phyloP scores from a whole-genome alignment of 2,329 filamentous ascomycete genomes.

The Fusarium papillatum region DNA sequence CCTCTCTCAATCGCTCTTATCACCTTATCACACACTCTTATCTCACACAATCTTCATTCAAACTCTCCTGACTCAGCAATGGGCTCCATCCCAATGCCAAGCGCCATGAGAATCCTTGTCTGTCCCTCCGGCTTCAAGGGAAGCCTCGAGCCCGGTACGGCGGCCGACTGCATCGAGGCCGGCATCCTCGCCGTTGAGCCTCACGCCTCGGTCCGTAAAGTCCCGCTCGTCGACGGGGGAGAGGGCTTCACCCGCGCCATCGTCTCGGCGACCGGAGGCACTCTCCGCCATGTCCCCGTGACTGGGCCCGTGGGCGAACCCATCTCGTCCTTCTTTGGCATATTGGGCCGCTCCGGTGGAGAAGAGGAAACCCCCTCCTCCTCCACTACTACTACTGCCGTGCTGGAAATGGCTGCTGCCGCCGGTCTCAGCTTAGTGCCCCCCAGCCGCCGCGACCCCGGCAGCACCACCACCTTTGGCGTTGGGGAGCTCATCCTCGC shows the following conservation, averaged over 20 bases:
- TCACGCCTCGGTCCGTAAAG: constrained; percentile 58
- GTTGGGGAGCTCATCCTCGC: constrained; percentile 62
- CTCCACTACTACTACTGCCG: constrained; percentile 47
- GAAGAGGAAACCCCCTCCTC: constrained; percentile 8
- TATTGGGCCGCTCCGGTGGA: constrained; percentile 48
- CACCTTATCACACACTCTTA: not conserved
- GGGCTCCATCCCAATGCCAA: constrained; percentile 11
- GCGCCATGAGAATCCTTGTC: constrained; percentile 55
- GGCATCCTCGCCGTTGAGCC: constrained; percentile 60
- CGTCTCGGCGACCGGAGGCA: constrained; percentile 57
- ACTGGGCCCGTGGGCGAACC: constrained; percentile 58
- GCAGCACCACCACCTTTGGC: constrained; percentile 63
- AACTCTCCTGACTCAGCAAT: constrained; percentile 8
- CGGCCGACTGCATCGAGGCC: constrained; percentile 63
- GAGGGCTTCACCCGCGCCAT: constrained; percentile 64
- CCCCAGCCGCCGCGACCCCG: constrained; percentile 57
- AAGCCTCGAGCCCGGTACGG: constrained; percentile 61
- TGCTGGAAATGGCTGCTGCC: constrained; percentile 67
- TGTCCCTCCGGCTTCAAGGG: constrained; percentile 69
- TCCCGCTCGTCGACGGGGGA: constrained; percentile 66
- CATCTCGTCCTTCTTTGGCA: constrained; percentile 61
- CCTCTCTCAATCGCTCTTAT: not conserved
- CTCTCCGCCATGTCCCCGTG: constrained; percentile 52
- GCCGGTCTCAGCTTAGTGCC: constrained; percentile 65
- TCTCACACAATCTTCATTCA: not conserved